Percentiles rank a stretch among this genome's conserved stretches.
Conservation (phyloP, 2,329 filamentous ascomycete species). For the Fusarium phyllophilum region DNA sequence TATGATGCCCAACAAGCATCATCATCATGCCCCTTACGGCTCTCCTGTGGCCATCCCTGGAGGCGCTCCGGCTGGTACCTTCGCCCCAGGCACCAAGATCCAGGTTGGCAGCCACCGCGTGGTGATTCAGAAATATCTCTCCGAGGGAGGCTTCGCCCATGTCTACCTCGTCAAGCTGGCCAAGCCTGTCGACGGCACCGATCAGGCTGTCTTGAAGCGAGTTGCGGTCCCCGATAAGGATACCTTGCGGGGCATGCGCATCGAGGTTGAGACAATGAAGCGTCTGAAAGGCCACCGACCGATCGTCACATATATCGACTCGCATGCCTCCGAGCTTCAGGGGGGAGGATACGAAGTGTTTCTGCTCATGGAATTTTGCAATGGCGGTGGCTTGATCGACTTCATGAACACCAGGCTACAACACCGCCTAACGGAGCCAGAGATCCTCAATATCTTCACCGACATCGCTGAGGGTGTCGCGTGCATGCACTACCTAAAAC, state of each 20-base stretch:
- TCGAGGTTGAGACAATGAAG: conserved; percentile 99
- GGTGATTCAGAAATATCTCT: conserved; percentile 95
- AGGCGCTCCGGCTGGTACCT: conserved; percentile 80
- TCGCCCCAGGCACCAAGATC: conserved; percentile 93
- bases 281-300: conserved; percentile 95
- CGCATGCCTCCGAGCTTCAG: conserved; percentile 92
- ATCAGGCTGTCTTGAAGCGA: conserved; percentile 88
- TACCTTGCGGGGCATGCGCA: conserved; percentile 93
- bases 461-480: conserved; percentile 96
- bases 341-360: conserved; percentile 98
- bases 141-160: conserved; percentile 97
- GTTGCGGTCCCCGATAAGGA: conserved; percentile 98
- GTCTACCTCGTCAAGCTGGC: conserved; percentile 95
- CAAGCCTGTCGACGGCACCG: conserved; percentile 78
- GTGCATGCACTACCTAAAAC: conserved; percentile 99
- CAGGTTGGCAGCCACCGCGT: conserved; percentile 94
- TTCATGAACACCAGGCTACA: conserved; percentile 99
- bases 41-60: conserved; percentile 54
- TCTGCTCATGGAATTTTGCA: conserved; percentile 96
- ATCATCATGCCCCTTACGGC: conserved; percentile 57
- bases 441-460: conserved; percentile 96
- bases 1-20: conserved; percentile 47
- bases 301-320: conserved; percentile 98
- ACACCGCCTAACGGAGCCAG: conserved; percentile 94
- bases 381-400: conserved; percentile 94